Evolutionary conservation across 176 grass and related monocot genomes (phyloP).

Genomic region (Cymbopogon citratus): DNA sequence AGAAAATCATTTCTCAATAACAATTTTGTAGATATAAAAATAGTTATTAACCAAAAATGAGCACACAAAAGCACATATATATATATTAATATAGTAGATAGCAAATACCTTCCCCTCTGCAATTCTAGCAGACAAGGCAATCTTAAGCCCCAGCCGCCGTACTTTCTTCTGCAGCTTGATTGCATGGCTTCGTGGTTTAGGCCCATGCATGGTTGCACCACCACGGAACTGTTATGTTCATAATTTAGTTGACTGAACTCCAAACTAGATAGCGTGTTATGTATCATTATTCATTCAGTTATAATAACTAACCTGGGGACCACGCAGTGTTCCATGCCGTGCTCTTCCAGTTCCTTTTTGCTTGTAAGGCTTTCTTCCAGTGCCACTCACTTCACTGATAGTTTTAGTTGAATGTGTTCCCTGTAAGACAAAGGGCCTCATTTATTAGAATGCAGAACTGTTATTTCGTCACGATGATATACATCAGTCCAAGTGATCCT

Average conservation of each 20-base stretch:
- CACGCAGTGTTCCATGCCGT: slow-evolving; percentile 81
- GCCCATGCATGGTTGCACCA: slow-evolving; percentile 89
- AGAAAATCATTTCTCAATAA: neutral
- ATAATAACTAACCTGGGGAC: slow-evolving; percentile 56
- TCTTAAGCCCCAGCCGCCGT: slow-evolving; percentile 74
- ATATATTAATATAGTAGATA: neutral
- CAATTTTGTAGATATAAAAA: neutral
- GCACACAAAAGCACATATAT: neutral
- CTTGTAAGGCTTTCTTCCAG: slow-evolving; percentile 76
- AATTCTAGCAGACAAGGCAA: slow-evolving; percentile 82
- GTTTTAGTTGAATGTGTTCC: slow-evolving; percentile 97
- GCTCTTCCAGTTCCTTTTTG: slow-evolving; percentile 96
- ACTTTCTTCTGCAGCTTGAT: slow-evolving; percentile 96
- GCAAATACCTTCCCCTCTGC: slow-evolving; percentile 78
- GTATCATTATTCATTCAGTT: neutral
- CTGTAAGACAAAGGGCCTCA: slow-evolving; percentile 22
- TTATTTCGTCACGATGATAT: neutral
- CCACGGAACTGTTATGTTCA: slow-evolving; percentile 71
- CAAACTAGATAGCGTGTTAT: neutral
- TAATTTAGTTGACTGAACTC: slow-evolving; percentile 1
- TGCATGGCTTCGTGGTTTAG: slow-evolving; percentile 94
- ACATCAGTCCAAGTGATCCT: neutral
- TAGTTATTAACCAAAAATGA: neutral
- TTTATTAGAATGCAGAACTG: neutral
- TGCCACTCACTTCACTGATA: slow-evolving; percentile 85